Conservation (phyloP, 2,329 filamentous ascomycete genomes). For the Hypomyces rosellus region DNA sequence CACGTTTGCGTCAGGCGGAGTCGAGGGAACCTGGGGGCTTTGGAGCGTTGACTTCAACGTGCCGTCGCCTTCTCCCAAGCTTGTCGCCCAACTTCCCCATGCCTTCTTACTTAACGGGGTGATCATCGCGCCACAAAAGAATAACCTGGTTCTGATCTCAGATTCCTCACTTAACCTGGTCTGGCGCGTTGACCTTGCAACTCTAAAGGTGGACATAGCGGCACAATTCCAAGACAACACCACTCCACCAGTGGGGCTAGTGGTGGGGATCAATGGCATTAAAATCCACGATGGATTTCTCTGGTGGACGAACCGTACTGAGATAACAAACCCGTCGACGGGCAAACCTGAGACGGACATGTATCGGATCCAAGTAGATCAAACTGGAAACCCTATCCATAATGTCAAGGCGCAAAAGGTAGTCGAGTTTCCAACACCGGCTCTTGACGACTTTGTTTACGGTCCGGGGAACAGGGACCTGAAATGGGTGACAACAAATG, state of each 20-base stretch:
- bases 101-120: conserved; percentile 4
- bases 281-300: neutral
- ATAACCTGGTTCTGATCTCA: neutral
- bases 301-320: conserved; percentile 3
- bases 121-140: neutral
- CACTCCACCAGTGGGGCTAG: neutral
- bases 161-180: conserved; percentile 4
- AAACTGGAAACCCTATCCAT: neutral
- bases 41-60: conserved; percentile 6
- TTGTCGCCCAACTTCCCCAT: neutral
- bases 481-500: neutral
- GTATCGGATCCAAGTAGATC: neutral
- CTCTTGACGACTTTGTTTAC: neutral
- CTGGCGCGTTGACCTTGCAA: neutral
- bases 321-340: neutral
- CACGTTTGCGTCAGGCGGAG: neutral
- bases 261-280: conserved; percentile 7
- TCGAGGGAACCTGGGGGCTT: conserved; percentile 1
- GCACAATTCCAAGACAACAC: neutral
- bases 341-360: neutral
- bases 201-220: neutral
- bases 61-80: neutral
- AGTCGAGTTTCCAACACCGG: neutral
- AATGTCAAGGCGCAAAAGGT: neutral
- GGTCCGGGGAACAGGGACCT: neutral